A percentile compares a stretch with the other conserved stretches of the same genome.
Evolutionary conservation across 2,329 filamentous ascomycete species (phyloP).

Genomic region (Nectriaceae sp.): DNA sequence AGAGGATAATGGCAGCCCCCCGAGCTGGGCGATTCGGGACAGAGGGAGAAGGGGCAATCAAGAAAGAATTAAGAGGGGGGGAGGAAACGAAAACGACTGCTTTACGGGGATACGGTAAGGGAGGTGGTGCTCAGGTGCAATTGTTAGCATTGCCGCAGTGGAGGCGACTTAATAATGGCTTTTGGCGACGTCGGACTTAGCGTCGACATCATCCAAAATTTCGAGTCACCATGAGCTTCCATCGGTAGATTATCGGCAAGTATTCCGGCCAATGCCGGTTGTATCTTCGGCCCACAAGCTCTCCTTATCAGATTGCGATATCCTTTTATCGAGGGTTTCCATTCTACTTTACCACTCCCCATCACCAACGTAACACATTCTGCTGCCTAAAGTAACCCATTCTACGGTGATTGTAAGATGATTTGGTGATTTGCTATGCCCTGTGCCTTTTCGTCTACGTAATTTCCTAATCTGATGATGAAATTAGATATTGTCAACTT

Average conservation of each 20-base stretch:
- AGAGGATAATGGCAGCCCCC: slow-evolving; percentile 24
- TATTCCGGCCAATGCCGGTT: slow-evolving; percentile 16
- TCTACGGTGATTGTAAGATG: no score
- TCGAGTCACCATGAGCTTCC: slow-evolving; percentile 32
- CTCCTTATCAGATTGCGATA: slow-evolving; percentile 23
- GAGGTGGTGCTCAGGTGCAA: slow-evolving; percentile 23
- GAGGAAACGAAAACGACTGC: slow-evolving; percentile 5
- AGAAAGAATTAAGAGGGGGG: slow-evolving; percentile 6
- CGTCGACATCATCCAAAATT: slow-evolving; percentile 34
- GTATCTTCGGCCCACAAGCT: neutral
- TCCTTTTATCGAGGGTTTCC: slow-evolving; percentile 20
- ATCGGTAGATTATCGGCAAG: slow-evolving; percentile 32
- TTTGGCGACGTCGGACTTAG: slow-evolving; percentile 30
- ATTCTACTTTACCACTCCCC: no score
- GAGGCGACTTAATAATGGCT: slow-evolving; percentile 35
- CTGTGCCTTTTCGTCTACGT: no score
- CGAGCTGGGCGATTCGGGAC: slow-evolving; percentile 23
- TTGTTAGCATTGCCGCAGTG: slow-evolving; percentile 35
- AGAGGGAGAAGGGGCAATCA: slow-evolving; percentile 15
- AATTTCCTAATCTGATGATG: no score
- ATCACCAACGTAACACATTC: no score
- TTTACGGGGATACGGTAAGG: slow-evolving; percentile 14
- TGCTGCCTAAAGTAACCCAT: no score
- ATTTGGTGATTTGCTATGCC: no score
- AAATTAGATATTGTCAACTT: no score